Percentiles rank a stretch among this genome's conserved stretches.
phyloP scores from a whole-genome alignment of 2,329 filamentous ascomycete species.

The Lecanoromycetidae sp. region DNA sequence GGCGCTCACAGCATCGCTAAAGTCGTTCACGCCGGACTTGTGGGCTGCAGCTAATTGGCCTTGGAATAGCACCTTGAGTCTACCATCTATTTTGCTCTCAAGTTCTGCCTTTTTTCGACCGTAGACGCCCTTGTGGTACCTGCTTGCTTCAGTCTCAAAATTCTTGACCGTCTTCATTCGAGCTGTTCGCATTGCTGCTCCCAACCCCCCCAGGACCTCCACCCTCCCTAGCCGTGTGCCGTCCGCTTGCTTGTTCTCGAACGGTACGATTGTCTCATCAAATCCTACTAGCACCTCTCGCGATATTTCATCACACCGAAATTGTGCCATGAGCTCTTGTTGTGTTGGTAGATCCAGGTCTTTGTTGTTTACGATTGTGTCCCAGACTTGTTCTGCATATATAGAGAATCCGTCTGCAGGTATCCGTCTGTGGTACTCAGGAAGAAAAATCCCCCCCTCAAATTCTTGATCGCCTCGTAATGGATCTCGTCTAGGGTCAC shows the following conservation, averaged over 20 bases:
- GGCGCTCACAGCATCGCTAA: conserved; percentile 73
- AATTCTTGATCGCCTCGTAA: conserved; percentile 57
- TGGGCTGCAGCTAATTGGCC: conserved; percentile 82
- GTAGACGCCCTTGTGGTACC: conserved; percentile 96
- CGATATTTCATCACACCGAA: conserved; percentile 92
- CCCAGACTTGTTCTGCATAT: conserved; percentile 91
- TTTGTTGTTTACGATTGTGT: conserved; percentile 98
- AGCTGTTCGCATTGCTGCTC: conserved; percentile 57
- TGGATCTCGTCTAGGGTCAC: conserved; percentile 50
- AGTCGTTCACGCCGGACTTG: conserved; percentile 71
- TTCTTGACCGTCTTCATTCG: conserved; percentile 61
- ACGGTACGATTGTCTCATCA: conserved; percentile 65
- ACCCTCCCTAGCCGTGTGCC: conserved; percentile 60
- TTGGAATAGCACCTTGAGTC: conserved; percentile 75
- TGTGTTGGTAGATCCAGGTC: conserved; percentile 93
- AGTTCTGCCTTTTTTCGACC: conserved; percentile 73
- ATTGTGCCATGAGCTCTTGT: conserved; percentile 91
- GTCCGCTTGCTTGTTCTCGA: conserved; percentile 77
- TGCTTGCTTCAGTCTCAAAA: conserved; percentile 83
- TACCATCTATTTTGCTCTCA: conserved; percentile 72
- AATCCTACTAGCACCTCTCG: conserved; percentile 77
- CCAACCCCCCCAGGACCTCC: conserved; percentile 61
- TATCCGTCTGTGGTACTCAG: conserved; percentile 91
- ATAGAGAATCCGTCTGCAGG: conserved; percentile 93
- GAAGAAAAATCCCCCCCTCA: conserved; percentile 71